Evolutionary conservation across 805 yeast genomes (phyloP).

Genomic region (Candida tammaniensis): DNA sequence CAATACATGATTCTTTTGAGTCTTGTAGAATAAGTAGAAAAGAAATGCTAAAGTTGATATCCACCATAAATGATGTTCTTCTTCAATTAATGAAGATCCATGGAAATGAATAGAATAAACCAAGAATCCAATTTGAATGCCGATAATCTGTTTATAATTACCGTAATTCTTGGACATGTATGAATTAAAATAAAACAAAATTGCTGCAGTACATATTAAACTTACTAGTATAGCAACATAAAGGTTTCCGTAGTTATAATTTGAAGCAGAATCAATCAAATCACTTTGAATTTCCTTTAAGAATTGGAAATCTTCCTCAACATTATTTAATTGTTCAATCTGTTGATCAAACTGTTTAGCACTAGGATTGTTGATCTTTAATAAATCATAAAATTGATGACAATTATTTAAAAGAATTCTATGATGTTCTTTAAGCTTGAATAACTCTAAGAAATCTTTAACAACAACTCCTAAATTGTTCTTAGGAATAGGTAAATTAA

Average conservation of each 20-base stretch:
- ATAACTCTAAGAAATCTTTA: conserved; percentile 51
- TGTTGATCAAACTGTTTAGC: not conserved
- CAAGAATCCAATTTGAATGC: conserved; percentile 16
- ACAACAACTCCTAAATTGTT: conserved; percentile 75
- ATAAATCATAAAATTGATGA: conserved; percentile 49
- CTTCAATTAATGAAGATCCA: conserved; percentile 77
- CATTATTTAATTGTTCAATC: not conserved
- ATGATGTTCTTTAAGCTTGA: conserved; percentile 35
- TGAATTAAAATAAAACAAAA: conserved; percentile 20
- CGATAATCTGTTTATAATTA: conserved; percentile 3
- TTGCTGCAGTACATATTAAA: conserved; percentile 24
- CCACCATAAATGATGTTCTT: conserved; percentile 97
- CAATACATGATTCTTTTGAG: conserved; percentile 1
- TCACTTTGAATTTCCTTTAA: conserved; percentile 48
- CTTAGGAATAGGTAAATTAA: conserved; percentile 66
- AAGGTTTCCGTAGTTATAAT: conserved; percentile 61
- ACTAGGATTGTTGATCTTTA: conserved; percentile 20
- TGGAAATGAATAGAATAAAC: conserved; percentile 71
- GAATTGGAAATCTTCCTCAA: conserved; percentile 21
- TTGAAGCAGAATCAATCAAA: conserved; percentile 63
- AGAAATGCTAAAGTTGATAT: conserved; percentile 28
- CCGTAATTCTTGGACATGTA: conserved; percentile 12
- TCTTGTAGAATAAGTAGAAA: conserved; percentile 7
- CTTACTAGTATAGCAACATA: conserved; percentile 26
- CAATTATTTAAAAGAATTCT: conserved; percentile 53